These are phyloP conservation scores for Arabidopsis hybrid DNA, from an alignment of 441 rosid species.

Conservation along the genomic window DNA sequence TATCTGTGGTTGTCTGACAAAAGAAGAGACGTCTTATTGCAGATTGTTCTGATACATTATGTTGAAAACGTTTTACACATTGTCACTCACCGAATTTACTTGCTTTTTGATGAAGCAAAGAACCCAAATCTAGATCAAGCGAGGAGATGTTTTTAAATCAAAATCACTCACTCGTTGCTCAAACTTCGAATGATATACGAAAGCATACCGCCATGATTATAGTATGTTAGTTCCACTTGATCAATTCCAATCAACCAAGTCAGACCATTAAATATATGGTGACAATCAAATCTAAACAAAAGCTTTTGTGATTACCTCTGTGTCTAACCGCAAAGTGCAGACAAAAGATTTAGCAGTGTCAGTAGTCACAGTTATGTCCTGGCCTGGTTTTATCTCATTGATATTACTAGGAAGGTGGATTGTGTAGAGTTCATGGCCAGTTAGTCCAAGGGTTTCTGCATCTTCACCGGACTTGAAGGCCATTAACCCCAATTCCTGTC, in stretches of 20 bases:
- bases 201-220: background rate
- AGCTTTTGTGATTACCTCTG: background rate
- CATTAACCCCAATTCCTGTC: background rate
- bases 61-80: too few species aligned
- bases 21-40: slow-evolving; percentile 1
- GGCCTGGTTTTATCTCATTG: too few species aligned
- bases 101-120: too few species aligned
- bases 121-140: too few species aligned
- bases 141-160: too few species aligned
- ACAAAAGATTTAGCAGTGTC: too few species aligned
- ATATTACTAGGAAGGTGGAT: too few species aligned
- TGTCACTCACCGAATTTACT: too few species aligned
- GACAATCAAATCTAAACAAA: background rate
- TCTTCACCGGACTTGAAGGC: slow-evolving; percentile 48
- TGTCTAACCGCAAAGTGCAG: background rate
- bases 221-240: background rate
- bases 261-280: background rate
- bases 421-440: slow-evolving; percentile 48
- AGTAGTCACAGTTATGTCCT: too few species aligned
- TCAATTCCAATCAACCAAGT: background rate
- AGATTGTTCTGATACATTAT: background rate
- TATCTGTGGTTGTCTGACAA: background rate
- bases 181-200: background rate
- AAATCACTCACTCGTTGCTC: background rate
- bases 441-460: slow-evolving; percentile 46